A percentile compares a stretch with the other conserved stretches of the same genome.
phyloP scores from a whole-genome alignment of 2,329 filamentous ascomycete genomes.

The Pseudohalonectria lignicola region DNA sequence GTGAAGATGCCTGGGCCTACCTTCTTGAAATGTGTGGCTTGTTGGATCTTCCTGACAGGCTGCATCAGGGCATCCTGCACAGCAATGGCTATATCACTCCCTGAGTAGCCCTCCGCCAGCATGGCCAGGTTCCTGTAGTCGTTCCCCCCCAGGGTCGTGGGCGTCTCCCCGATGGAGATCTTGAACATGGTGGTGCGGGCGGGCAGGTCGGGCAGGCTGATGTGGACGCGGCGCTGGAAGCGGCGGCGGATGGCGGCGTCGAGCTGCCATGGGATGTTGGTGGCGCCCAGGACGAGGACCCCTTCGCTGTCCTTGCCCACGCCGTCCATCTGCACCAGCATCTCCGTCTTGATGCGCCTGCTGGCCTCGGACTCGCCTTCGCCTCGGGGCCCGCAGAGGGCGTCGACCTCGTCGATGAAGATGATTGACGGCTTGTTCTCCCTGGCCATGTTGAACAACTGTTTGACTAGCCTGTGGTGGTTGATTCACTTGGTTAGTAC shows the following conservation, averaged over 20 bases:
- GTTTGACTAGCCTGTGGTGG: constrained; percentile 85
- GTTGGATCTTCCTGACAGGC: constrained; percentile 91
- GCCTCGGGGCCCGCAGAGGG: constrained; percentile 80
- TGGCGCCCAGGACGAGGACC: constrained; percentile 88
- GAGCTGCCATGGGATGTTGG: constrained; percentile 97
- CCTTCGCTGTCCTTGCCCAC: constrained; percentile 92
- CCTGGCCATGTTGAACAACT: constrained; percentile 93
- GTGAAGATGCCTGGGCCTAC: too few relatives aligned
- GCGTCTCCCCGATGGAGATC: constrained; percentile 84
- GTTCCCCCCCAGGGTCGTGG: constrained; percentile 65
- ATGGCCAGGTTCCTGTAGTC: constrained; percentile 75
- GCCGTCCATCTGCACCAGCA: constrained; percentile 98
- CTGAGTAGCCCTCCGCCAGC: constrained; percentile 86
- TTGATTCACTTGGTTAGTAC: too few relatives aligned
- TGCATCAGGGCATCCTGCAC: constrained; percentile 97
- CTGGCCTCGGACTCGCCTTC: constrained; percentile 98
- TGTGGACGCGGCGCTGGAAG: constrained; percentile 94
- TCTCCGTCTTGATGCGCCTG: constrained; percentile 93
- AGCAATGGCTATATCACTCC: constrained; percentile 89
- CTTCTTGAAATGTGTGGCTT: constrained; percentile 94
- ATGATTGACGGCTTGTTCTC: constrained; percentile 96
- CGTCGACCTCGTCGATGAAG: constrained; percentile 49
- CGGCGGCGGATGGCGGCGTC: constrained; percentile 91
- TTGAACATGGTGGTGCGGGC: constrained; percentile 94
- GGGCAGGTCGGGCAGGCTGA: constrained; percentile 77